These are phyloP conservation scores for Lachancea quebecensis DNA, from an alignment of 805 yeast species.

Conservation along the genomic window DNA sequence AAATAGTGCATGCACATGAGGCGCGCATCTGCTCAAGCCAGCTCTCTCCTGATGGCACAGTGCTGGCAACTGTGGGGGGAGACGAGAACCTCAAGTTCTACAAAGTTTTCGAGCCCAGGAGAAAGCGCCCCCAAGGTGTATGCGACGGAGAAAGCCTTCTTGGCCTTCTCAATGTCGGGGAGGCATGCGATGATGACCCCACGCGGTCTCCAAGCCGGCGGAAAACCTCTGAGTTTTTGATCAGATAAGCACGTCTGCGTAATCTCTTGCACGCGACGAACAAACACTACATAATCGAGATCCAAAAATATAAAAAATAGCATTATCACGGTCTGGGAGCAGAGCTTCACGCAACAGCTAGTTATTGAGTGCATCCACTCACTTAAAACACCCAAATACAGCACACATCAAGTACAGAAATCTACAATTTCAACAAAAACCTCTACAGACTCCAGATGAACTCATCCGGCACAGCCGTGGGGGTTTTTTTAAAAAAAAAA, in stretches of 20 bases:
- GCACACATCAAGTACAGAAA: too few species aligned
- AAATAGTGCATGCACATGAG: slow-evolving; percentile 80
- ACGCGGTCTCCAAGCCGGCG: slow-evolving; percentile 12
- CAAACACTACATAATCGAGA: not conserved
- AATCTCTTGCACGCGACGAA: not conserved
- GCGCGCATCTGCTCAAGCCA: slow-evolving; percentile 78
- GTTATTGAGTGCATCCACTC: not conserved
- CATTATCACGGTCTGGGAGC: too few species aligned
- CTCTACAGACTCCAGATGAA: slow-evolving; percentile 16
- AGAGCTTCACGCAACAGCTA: too few species aligned
- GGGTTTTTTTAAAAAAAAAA: slow-evolving; percentile 9
- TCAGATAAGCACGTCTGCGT: slow-evolving; percentile 13
- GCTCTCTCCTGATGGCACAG: slow-evolving; percentile 82
- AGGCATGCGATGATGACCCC: slow-evolving; percentile 10
- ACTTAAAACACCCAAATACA: too few species aligned
- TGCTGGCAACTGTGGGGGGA: slow-evolving; percentile 90
- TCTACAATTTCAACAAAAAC: not conserved
- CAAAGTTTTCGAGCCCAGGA: slow-evolving; percentile 68
- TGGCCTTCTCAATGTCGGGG: slow-evolving; percentile 8
- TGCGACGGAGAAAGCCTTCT: slow-evolving; percentile 17
- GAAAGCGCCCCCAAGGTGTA: slow-evolving; percentile 25
- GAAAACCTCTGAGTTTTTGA: slow-evolving; percentile 21
- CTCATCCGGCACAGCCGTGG: slow-evolving; percentile 21
- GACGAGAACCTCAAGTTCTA: slow-evolving; percentile 95
- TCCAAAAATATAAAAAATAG: too few species aligned